Evolutionary conservation across 2,329 filamentous ascomycete genomes (phyloP), one percentile per base, ranked within the genome.

Genomic region (Aspergillus candidus): DNA sequence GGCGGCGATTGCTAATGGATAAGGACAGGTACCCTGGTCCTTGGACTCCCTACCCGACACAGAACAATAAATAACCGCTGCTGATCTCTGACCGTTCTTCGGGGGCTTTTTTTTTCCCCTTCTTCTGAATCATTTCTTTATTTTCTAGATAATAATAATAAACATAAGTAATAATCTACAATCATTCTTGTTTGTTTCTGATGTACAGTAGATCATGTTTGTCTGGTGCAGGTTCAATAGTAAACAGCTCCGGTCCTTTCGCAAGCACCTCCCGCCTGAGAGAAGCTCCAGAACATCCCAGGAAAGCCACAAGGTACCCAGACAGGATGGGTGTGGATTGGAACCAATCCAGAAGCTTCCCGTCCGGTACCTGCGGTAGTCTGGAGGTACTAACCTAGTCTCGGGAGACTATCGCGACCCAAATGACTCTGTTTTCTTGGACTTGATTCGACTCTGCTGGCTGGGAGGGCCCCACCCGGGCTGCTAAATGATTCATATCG

Each of bases 401-500:
- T 47, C 41, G 41, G 43, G 46, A 50, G 40, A 45, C 43, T 36
- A 48, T 41, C 35, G 39, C 18, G 41, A 46, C 40, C 45, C 40
- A 50, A 40, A 48, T 48, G 43, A 35, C 35, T 48, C 33, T 47
- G 44, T 50, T 48, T 27, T 5, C 22, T 27, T 7, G 22, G 10
- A 27, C 22, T 53, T 48, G 46, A 47, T 45, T 47, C 40, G 44
- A 47, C 43, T 33, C 32, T 41, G 30, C 32, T 36, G 17, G 22
- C 40, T 44, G 41, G 37, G 32, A 33, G 17, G 41, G 35, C 31
- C 40, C 51, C 46, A 52, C 48, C 48, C 36, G 27, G 38, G 39
- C 45, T 40, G 43, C 44, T 50, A 43, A 42, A 51, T 49, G 50
- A 52, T 40, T 49, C 41, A 48, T 47, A 40, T 42, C n/a, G 39